These are phyloP conservation scores for Eragrostis curvula DNA, from an alignment of 176 grass and related monocot genomes.

Conservation along the genomic window DNA sequence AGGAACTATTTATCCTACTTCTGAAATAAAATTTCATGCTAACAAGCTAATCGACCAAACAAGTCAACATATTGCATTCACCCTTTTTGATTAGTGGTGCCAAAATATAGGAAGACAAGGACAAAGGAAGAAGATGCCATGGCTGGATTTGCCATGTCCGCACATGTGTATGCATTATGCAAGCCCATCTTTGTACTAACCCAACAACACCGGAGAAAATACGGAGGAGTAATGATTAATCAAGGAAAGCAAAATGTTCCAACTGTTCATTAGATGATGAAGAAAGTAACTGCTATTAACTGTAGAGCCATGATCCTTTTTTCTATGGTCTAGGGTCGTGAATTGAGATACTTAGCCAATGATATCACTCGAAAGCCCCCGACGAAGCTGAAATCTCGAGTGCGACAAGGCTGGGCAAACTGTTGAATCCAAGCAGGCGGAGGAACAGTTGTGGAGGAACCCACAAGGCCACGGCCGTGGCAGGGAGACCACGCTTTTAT, in stretches of 20 bases:
- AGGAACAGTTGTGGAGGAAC: constrained; percentile 5
- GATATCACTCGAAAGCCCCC: background rate
- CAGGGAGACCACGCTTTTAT: constrained; percentile 40
- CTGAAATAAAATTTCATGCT: background rate
- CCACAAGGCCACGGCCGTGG: background rate
- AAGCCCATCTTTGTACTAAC: too few relatives aligned
- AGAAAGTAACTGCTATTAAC: constrained; percentile 6
- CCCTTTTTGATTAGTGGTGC: too few relatives aligned
- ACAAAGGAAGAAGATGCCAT: too few relatives aligned
- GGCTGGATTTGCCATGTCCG: too few relatives aligned
- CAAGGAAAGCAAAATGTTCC: background rate
- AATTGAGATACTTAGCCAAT: background rate
- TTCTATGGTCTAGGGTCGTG: background rate
- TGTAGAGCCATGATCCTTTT: background rate
- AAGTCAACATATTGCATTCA: too few relatives aligned
- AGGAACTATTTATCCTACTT: background rate
- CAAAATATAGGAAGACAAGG: too few relatives aligned
- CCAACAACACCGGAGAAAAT: too few relatives aligned
- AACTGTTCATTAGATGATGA: constrained; percentile 34
- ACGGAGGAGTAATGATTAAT: too few relatives aligned
- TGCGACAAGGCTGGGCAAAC: background rate
- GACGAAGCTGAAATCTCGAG: background rate
- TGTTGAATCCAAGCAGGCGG: background rate
- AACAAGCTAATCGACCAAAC: background rate
- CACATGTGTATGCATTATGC: too few relatives aligned